Evolutionary conservation across 176 grass and related monocot genomes (phyloP).

Genomic region (Tuctoria greenei): DNA sequence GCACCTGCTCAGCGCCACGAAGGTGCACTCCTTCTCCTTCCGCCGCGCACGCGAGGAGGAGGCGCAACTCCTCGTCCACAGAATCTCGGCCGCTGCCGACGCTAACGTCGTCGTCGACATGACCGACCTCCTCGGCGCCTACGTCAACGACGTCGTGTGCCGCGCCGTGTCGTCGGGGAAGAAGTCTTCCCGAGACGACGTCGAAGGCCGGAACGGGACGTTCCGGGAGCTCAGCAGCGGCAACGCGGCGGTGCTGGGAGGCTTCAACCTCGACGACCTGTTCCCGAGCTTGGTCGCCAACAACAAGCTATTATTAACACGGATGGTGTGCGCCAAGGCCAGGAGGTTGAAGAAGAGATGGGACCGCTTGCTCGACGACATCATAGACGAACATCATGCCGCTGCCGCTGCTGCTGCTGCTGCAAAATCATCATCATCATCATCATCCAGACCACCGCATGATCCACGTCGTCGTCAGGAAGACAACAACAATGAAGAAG

Average conservation of each 20-base stretch:
- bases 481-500: no score
- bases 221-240: constrained; percentile 25
- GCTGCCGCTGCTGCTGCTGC: no score
- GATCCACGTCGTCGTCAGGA: no score
- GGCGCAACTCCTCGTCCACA: background rate
- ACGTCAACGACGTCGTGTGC: constrained; percentile 37
- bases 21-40: constrained; percentile 11
- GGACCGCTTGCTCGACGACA: constrained; percentile 27
- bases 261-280: constrained; percentile 25
- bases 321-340: background rate
- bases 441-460: background rate
- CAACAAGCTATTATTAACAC: no score
- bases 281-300: no score
- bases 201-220: constrained; percentile 22
- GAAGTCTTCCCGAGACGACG: background rate
- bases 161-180: constrained; percentile 37
- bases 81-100: background rate
- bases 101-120: constrained; percentile 16
- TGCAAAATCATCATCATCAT: no score
- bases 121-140: constrained; percentile 27
- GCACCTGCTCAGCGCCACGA: constrained; percentile 29
- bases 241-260: constrained; percentile 12
- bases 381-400: constrained; percentile 29
- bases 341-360: background rate
- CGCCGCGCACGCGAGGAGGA: background rate